Base-by-base conservation (phyloP, 176 grass and related monocot genomes). In the Ensete glaucum region DNA sequence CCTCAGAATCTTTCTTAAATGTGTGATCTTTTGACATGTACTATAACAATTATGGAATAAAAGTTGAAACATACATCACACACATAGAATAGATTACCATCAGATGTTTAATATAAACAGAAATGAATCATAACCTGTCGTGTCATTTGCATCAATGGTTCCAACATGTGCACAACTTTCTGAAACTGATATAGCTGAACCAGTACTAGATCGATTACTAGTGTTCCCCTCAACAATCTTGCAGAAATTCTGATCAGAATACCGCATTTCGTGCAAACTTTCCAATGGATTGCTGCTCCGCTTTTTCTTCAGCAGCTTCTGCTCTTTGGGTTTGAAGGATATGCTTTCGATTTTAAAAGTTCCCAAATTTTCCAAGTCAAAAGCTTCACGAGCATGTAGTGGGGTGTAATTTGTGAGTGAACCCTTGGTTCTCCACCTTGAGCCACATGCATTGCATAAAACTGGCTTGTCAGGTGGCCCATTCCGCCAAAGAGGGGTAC, bases 401-500 rank as follows among this genome's bases (percentile, higher is more conserved):
- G 92, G 92, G 48, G 89, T 96, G 68, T 96, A 96, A 77, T 96
- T 92, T 68, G 55, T 62, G 77, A 96, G 81, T 81, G 89, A 92
- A 73, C 92, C 92, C 54, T 96, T 96, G 1, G 89, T 96, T 81
- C 92, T 87, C 87, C 85, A 96, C 73, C 92, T 90, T 9, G 92
- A 92, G 62, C 92, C 92, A 81, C 92, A 96, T 62, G 92, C 92
- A 90, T 96, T 96, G 73, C 92, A 96, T 25, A 96, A 80, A 73
- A 96, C 92, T 57, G 92, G 92, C 76, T 96, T 96, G 73, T 96
- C 83, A 65, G 83, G 59, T 58, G 92, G 92, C 50, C 92, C 92
- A 84, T 96, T 96, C 74, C 92, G 80, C 92, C 92, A 96, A 72
- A 96, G 89, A 54, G 92, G 92, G 71, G 92, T 96, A 78, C 89